A percentile compares a stretch with the other conserved stretches of the same genome.
Conservation (phyloP, 768 basidiomycete species). For the Panaeolus cyanescens region DNA sequence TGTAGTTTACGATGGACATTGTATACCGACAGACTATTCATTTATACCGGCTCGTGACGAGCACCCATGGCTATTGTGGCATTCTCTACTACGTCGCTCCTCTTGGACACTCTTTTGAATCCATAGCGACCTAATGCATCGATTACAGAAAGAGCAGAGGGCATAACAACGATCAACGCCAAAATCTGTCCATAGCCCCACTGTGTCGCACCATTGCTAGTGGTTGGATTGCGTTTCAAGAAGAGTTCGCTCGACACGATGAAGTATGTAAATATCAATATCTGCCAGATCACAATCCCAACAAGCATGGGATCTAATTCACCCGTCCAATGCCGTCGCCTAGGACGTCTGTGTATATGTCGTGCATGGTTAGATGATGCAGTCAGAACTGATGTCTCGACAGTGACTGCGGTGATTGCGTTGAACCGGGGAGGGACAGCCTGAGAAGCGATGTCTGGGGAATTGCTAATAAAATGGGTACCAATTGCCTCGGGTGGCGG, state of each 20-base stretch:
- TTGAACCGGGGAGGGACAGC: not conserved
- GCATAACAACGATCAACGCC: slow-evolving; percentile 41
- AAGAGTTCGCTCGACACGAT: slow-evolving; percentile 40
- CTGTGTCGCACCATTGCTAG: slow-evolving; percentile 19
- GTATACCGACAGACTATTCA: not conserved
- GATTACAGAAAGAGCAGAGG: slow-evolving; percentile 16
- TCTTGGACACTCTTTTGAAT: not conserved
- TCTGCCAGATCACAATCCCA: slow-evolving; percentile 37
- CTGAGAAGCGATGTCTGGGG: not conserved
- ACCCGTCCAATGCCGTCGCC: slow-evolving; percentile 32
- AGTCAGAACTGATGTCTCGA: not conserved
- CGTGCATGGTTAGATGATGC: not conserved
- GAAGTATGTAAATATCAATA: slow-evolving; percentile 40
- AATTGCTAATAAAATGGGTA: not conserved
- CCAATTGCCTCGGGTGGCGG: not conserved
- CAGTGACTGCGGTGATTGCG: slow-evolving; percentile 3
- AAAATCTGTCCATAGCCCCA: slow-evolving; percentile 47
- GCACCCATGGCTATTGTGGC: not conserved
- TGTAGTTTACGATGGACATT: not conserved
- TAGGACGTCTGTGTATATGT: slow-evolving; percentile 20
- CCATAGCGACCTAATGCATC: slow-evolving; percentile 9
- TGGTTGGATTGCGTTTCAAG: slow-evolving; percentile 29
- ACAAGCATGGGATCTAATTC: slow-evolving; percentile 42
- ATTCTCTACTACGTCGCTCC: not conserved
- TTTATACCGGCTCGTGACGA: not conserved